Evolutionary conservation across 768 basidiomycete species (phyloP).

Genomic region (Auricularia sp.): DNA sequence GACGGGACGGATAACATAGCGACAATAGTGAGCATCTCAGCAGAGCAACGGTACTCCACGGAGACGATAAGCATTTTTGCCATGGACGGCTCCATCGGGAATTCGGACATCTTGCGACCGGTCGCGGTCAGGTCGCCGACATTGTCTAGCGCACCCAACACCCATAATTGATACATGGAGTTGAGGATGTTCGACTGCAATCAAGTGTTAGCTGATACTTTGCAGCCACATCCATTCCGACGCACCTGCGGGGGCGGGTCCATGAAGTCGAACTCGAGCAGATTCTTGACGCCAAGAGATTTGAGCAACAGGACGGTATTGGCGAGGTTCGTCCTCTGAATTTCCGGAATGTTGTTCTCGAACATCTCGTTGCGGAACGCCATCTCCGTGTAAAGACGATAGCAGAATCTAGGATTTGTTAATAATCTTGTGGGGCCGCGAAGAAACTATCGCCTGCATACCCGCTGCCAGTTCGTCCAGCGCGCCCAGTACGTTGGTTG

Average conservation of each 20-base stretch:
- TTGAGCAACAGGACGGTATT: conserved; percentile 94
- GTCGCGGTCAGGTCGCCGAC: conserved; percentile 89
- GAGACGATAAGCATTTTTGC: conserved; percentile 97
- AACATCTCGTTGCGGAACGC: conserved; percentile 95
- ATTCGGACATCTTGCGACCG: conserved; percentile 97
- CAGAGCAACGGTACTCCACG: conserved; percentile 86
- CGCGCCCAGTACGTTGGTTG: conserved; percentile 90
- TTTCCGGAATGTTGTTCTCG: conserved; percentile 93
- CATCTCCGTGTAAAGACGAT: conserved; percentile 95
- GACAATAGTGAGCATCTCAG: conserved; percentile 96
- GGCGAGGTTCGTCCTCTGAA: conserved; percentile 94
- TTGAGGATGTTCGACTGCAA: conserved; percentile 88
- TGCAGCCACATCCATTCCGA: conserved; percentile 1
- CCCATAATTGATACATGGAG: conserved; percentile 99
- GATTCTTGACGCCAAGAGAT: conserved; percentile 91
- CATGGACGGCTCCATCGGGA: conserved; percentile 99
- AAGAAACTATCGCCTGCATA: conserved; percentile 27
- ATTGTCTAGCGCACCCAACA: conserved; percentile 93
- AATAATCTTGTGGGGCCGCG: neutral
- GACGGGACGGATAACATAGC: conserved; percentile 98
- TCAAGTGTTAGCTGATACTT: neutral
- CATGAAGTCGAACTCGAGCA: conserved; percentile 99
- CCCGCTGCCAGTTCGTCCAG: conserved; percentile 94
- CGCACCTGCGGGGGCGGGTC: conserved; percentile 97
- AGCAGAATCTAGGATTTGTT: conserved; percentile 59